Evolutionary conservation across 805 yeast species (phyloP), one percentile per base, ranked within the genome.

Genomic region (Jamesozyma rosinii): DNA sequence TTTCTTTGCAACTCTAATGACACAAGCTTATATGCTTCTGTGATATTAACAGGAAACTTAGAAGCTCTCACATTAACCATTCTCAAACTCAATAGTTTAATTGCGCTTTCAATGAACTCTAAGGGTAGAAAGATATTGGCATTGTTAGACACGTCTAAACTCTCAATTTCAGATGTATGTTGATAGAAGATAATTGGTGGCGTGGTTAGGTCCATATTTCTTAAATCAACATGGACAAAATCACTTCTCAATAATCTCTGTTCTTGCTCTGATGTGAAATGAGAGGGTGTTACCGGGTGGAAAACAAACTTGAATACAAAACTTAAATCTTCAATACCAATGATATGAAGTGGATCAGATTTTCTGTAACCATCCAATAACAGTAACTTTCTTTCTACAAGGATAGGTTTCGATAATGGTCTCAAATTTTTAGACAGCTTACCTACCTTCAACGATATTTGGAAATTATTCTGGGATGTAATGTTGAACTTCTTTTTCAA

Each of bases 321-420:
- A 40, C 88, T 79, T 48, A 88, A 63, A 62, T 89, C 97, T 44
- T 83, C 88, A 47, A 94, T 71, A 27, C 95, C 95, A 46, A 88
- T 72, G 40, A 79, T 83, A 49, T 79, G 81, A 41, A 87, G 65
- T 41, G 80, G 78, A 57, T 89, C 96, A n/a, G 75, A 70, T 38
- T 80, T 83, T 3, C 75, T 72, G 55, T 83, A 89, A 4, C 97
- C 97, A 55, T 85, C 81, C 34, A 85, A 65, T 44, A 81, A 66
- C 24, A 89, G 61, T 40, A 88, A 63, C 37, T 83, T 81, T 53
- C 81, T 72, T 61, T 88, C 95, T 44, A 85, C 79, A 45, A 77
- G 72, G 33, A 89, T 70, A 0, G 96, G 96, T 47, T 73, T 76
- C 44, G 89, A 95, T 49, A 76, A 75, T 1, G 78, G 70, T 35